phyloP scores from a whole-genome alignment of 371 early-diverging fungal species.

The Mucor saturninus region DNA sequence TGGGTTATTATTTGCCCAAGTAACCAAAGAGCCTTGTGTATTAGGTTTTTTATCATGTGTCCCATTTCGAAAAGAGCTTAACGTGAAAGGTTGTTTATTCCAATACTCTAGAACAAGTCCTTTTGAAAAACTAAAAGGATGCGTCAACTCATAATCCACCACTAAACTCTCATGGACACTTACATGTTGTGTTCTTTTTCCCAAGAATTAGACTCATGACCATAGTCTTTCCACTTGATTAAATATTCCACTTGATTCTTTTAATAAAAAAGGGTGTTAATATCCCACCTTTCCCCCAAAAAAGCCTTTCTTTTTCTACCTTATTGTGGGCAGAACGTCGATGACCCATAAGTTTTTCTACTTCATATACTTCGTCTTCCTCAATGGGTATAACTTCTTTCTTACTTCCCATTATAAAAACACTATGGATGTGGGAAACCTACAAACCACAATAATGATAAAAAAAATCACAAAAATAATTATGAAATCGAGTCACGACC shows the following conservation, averaged over 20 bases:
- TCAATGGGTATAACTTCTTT: too few relatives aligned
- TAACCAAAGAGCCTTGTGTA: too few relatives aligned
- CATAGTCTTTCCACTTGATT: slow-evolving; percentile 44
- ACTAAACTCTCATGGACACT: not conserved
- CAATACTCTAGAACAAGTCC: slow-evolving; percentile 17
- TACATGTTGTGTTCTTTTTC: slow-evolving; percentile 40
- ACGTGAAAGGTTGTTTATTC: slow-evolving; percentile 13
- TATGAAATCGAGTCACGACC: too few relatives aligned
- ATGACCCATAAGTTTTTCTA: slow-evolving; percentile 27
- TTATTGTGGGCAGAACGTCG: slow-evolving; percentile 10
- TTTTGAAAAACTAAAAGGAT: slow-evolving; percentile 10
- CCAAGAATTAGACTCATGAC: slow-evolving; percentile 32
- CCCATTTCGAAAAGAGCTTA: not conserved
- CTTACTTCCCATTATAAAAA: too few relatives aligned
- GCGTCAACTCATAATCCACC: not conserved
- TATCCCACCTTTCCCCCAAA: not conserved
- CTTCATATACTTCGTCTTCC: slow-evolving; percentile 37
- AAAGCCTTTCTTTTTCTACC: slow-evolving; percentile 10
- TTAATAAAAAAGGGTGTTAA: not conserved
- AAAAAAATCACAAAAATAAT: too few relatives aligned
- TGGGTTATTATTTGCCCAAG: too few relatives aligned
- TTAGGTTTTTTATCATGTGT: not conserved
- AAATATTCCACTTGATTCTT: slow-evolving; percentile 30
- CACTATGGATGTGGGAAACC: too few relatives aligned
- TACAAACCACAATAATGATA: too few relatives aligned